Evolutionary conservation across 2,329 filamentous ascomycete genomes (phyloP), one percentile per base, ranked within the genome.

Genomic region (Aspergillus puulaauensis): DNA sequence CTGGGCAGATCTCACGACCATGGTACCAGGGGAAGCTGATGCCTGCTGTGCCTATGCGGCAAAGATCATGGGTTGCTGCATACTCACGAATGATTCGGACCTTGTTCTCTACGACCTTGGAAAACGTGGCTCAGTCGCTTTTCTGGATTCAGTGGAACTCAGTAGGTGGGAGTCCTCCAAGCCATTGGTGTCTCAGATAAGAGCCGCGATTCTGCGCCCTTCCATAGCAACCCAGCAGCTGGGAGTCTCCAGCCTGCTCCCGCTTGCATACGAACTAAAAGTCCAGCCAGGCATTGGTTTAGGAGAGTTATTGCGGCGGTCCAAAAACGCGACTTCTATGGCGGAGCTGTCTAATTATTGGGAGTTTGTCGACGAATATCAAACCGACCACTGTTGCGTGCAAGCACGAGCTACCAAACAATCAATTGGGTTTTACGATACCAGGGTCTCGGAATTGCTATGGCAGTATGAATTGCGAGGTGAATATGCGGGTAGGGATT

Each of bases 11-110:
- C 65, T 75, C 6, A 81, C 79, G 0, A 75, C 79, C 23, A 80
- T 95, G 12, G 88, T 96, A 0, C 86, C 91, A 0, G 92, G 90
- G 0, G 93, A 98, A 74, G 93, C 93, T 1, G 93, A 98, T 69
- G 75, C 81, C 23, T 95, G 86, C 75, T 96, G 92, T 70, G 91
- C 91, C 3, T 75, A 81, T 14, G 80, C 86, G 53, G 81, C 90
- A 6, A 79, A 79, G n/a, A 61, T 76, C 2, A 69, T 79, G 31
- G 85, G 84, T 0, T 77, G 79, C 2, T 82, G 91, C 14, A 78
- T 87, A 27, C 74, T 97, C 6, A 96, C 91, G 0, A 87, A 86
- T n/a, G 93, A 98, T 67, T 96, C 92, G 0, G 93, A 98, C 68
- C 80, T 97, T 8, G 77, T 96, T 0, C 81, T 93, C 0, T 87